Evolutionary conservation across 164 flowering plant species (phyloP).

Genomic region (Brasenia schreberi): DNA sequence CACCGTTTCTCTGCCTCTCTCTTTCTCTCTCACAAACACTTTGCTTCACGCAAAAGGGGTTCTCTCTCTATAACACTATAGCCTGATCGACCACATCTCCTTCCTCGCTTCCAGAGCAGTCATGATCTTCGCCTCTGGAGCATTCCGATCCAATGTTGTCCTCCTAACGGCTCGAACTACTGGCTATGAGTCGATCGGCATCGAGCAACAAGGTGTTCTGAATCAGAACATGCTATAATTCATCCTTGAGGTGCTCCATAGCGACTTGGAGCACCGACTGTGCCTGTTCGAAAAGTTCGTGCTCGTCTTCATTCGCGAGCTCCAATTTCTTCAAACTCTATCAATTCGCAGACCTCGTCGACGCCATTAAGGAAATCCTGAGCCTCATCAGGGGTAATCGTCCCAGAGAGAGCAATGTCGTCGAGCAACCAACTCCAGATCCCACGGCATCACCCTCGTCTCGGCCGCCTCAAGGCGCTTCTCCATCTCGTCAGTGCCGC

Average conservation of each 20-base stretch:
- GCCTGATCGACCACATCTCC: slow-evolving; percentile 4
- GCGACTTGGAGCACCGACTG: slow-evolving; percentile 43
- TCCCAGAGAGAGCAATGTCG: slow-evolving; percentile 20
- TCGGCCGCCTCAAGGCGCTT: slow-evolving; percentile 14
- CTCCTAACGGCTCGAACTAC: slow-evolving; percentile 42
- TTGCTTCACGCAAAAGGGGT: slow-evolving; percentile 3
- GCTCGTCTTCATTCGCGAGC: slow-evolving; percentile 2
- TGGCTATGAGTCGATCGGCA: slow-evolving; percentile 23
- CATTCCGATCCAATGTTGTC: slow-evolving; percentile 20
- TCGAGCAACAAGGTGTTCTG: slow-evolving; percentile 34
- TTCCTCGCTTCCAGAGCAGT: slow-evolving; percentile 6
- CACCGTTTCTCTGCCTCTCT: too few species aligned
- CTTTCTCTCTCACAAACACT: too few species aligned
- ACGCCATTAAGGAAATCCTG: slow-evolving; percentile 32
- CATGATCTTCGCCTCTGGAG: slow-evolving; percentile 12
- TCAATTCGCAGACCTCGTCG: slow-evolving; percentile 31
- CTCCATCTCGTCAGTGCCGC: not conserved
- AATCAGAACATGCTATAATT: slow-evolving; percentile 31
- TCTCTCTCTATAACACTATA: slow-evolving; percentile 13
- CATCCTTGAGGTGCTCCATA: slow-evolving; percentile 53
- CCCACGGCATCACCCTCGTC: slow-evolving; percentile 25
- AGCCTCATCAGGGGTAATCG: slow-evolving; percentile 23
- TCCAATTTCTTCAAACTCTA: slow-evolving; percentile 11
- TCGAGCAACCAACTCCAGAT: slow-evolving; percentile 2
- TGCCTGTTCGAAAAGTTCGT: slow-evolving; percentile 20